Base-by-base conservation (phyloP, 192 early-diverging fungal genomes). In the Gigaspora rosea region DNA sequence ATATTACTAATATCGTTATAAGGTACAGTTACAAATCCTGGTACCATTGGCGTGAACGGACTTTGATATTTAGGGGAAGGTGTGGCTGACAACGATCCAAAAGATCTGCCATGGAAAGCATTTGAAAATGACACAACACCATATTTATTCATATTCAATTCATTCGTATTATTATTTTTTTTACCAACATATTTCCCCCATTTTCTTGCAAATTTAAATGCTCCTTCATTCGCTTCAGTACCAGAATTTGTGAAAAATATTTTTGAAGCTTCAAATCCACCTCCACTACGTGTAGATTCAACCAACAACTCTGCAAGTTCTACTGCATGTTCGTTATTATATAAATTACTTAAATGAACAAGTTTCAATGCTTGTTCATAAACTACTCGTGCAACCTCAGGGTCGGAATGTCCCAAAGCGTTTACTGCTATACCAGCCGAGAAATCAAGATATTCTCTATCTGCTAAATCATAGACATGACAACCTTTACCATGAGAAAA, bases 211-310 rank as follows among this genome's bases (percentile, higher is more conserved):
- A 98, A 99, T 85, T 99, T 99, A 41, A 99, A 78, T 1, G 96
- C 95, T 48, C 95, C 97, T 82, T 99, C 96, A 81, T 99, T 99
- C 33, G 97, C 96, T 81, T 99, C 97, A 0, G 97, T 98, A 71
- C 97, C 97, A 35, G 95, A 95, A 85, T 99, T 99, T 35, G 94
- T 87, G 71, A 98, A 95, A 79, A 99, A 99, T 57, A 97, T 91
- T 77, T 94, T 94, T 46, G 75, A 57, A 32, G 89, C 89, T 5
- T 81, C 65, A 71, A 81, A 83, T 2, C 51, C 67, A 22, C 88
- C 88, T 11, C 84, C 83, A 47, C 80, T 81, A 22, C 78, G 65
- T 0, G 94, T 91, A 6, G 83, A 81, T 51, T 90, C 84, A 11
- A 97, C 90, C 33, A 99, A 81, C 22, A 78, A 72, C 67, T 92